phyloP scores from a whole-genome alignment of 108 stramenopile genomes.

The Stephanodiscus triporus region DNA sequence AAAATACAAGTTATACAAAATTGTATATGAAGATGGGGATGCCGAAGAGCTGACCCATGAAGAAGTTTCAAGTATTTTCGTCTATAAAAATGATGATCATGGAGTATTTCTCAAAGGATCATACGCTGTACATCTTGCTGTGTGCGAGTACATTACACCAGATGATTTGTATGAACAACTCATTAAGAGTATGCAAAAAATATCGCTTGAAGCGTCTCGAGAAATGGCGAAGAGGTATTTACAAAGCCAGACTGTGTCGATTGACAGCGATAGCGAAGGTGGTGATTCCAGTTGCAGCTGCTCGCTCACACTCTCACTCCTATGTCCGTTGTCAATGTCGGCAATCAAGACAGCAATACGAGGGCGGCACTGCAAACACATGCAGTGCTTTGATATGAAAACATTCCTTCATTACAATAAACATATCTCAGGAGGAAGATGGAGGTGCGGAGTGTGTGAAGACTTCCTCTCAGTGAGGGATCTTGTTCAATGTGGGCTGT shows the following conservation, averaged over 20 bases:
- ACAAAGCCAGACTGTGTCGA: constrained; percentile 35
- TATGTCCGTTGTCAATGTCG: constrained; percentile 55
- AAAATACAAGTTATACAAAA: background rate
- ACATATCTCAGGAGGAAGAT: constrained; percentile 58
- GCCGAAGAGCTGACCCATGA: constrained; percentile 7
- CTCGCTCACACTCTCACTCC: constrained; percentile 55
- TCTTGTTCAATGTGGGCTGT: constrained; percentile 43
- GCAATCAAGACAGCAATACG: constrained; percentile 65
- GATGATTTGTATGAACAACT: constrained; percentile 31
- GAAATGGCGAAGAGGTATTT: constrained; percentile 44
- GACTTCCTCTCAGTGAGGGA: constrained; percentile 44
- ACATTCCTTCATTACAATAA: constrained; percentile 59
- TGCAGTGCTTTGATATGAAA: constrained; percentile 66
- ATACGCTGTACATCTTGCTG: constrained; percentile 53
- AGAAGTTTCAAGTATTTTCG: background rate
- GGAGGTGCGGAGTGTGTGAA: constrained; percentile 67
- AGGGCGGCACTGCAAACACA: constrained; percentile 36
- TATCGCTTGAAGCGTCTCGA: constrained; percentile 21
- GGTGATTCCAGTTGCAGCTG: constrained; percentile 27
- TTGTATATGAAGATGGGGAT: constrained; percentile 18
- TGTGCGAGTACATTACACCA: constrained; percentile 60
- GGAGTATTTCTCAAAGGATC: constrained; percentile 21
- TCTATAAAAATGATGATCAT: background rate
- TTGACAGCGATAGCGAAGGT: constrained; percentile 47
- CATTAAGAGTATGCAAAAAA: constrained; percentile 30